phyloP scores from a whole-genome alignment of 2,329 filamentous ascomycete genomes.

The Colletotrichum gloeosporioides region DNA sequence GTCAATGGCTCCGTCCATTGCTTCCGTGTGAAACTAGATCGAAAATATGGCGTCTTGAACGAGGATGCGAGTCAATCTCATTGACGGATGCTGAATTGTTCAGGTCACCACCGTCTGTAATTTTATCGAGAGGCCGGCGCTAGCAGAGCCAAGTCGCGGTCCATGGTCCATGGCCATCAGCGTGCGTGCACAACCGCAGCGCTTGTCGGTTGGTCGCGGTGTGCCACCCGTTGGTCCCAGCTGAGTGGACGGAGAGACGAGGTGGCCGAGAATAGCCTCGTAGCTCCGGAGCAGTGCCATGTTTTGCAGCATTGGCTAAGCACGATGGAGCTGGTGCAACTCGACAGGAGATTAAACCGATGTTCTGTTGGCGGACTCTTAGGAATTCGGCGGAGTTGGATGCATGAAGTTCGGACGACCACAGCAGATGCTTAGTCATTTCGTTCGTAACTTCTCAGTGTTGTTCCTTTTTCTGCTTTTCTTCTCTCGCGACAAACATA shows the following conservation, averaged over 20 bases:
- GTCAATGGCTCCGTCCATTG: background rate
- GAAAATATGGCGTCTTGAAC: background rate
- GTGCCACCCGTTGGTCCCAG: background rate
- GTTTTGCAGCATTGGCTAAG: background rate
- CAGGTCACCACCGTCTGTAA: background rate
- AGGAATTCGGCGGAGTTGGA: background rate
- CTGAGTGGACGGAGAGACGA: background rate
- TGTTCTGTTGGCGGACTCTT: background rate
- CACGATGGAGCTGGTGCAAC: conserved; percentile 5
- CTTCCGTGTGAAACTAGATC: background rate
- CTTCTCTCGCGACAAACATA: background rate
- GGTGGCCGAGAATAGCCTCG: background rate
- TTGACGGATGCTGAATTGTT: background rate
- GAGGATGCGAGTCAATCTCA: background rate
- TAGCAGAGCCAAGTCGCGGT: background rate
- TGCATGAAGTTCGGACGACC: background rate
- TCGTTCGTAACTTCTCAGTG: background rate
- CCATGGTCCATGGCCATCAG: background rate
- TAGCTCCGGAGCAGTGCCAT: background rate
- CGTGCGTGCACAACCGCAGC: background rate
- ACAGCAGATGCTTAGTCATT: background rate
- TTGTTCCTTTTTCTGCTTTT: background rate
- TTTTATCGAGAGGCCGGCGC: background rate
- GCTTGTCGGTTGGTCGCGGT: background rate
- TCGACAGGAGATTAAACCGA: background rate